These are phyloP conservation scores for Russula foetens DNA, from an alignment of 768 basidiomycete species.

Conservation along the genomic window DNA sequence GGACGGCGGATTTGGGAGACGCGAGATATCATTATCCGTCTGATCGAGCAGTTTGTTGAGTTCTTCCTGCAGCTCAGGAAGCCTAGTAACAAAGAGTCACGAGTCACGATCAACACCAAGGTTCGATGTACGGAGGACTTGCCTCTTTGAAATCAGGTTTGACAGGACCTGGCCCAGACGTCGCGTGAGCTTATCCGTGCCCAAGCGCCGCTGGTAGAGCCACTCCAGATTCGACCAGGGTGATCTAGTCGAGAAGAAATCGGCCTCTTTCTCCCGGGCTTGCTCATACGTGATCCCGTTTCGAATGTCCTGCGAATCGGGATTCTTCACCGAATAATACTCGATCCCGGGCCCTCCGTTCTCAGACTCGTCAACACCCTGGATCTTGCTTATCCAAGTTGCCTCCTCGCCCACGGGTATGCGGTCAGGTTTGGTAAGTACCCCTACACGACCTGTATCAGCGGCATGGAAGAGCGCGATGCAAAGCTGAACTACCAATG, in stretches of 20 bases:
- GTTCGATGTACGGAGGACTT: neutral
- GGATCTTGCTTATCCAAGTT: slow-evolving; percentile 8
- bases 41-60: slow-evolving; percentile 35
- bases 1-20: slow-evolving; percentile 44
- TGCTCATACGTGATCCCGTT: slow-evolving; percentile 15
- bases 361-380: neutral
- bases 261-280: slow-evolving; percentile 8
- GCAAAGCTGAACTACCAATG: slow-evolving; percentile 41
- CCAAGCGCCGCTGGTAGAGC: slow-evolving; percentile 8
- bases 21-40: slow-evolving; percentile 26
- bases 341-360: slow-evolving; percentile 1
- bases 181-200: slow-evolving; percentile 14
- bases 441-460: neutral
- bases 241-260: slow-evolving; percentile 1
- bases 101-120: neutral
- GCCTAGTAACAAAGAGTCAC: slow-evolving; percentile 36
- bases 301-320: slow-evolving; percentile 10
- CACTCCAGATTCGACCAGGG: slow-evolving; percentile 16
- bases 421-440: slow-evolving; percentile 13
- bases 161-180: slow-evolving; percentile 9
- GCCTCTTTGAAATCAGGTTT: slow-evolving; percentile 15
- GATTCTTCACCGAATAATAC: slow-evolving; percentile 19
- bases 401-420: slow-evolving; percentile 12
- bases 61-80: slow-evolving; percentile 54
- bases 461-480: neutral